Percentiles rank a stretch among this genome's conserved stretches.
Conservation (phyloP, 371 early-diverging fungal species). For the Zychaea mexicana region DNA sequence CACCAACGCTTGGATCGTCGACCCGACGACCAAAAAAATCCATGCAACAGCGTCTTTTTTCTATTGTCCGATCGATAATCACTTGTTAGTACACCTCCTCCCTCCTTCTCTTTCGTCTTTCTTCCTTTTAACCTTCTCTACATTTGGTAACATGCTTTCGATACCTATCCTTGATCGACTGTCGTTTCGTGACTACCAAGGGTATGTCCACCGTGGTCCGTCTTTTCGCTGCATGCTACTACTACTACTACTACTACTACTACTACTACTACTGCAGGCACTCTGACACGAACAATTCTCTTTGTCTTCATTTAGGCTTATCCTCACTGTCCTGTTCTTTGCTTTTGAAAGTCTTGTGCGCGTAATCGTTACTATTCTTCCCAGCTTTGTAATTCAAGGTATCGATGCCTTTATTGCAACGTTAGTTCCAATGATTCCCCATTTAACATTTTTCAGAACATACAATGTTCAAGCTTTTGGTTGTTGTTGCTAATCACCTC, state of each 20-base stretch:
- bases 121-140: neutral
- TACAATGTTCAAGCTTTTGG: neutral
- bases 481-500: neutral
- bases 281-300: neutral
- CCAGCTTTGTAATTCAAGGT: conserved; percentile 50
- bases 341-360: conserved; percentile 69
- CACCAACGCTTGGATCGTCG: too few species aligned
- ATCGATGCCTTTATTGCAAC: conserved; percentile 40
- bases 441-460: too few species aligned
- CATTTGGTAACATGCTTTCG: conserved; percentile 6
- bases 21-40: too few species aligned
- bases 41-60: too few species aligned
- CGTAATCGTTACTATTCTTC: conserved; percentile 65
- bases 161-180: conserved; percentile 57
- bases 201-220: conserved; percentile 27
- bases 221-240: too few species aligned
- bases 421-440: too few species aligned
- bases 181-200: conserved; percentile 53
- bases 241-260: too few species aligned
- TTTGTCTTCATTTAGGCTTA: conserved; percentile 28
- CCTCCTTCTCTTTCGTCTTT: neutral
- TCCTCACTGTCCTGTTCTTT: conserved; percentile 69
- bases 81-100: too few species aligned
- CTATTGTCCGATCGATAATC: too few species aligned
- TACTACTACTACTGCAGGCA: too few species aligned